Evolutionary conservation across 371 early-diverging fungal species (phyloP).

Genomic region (Capillidium rhysosporum): DNA sequence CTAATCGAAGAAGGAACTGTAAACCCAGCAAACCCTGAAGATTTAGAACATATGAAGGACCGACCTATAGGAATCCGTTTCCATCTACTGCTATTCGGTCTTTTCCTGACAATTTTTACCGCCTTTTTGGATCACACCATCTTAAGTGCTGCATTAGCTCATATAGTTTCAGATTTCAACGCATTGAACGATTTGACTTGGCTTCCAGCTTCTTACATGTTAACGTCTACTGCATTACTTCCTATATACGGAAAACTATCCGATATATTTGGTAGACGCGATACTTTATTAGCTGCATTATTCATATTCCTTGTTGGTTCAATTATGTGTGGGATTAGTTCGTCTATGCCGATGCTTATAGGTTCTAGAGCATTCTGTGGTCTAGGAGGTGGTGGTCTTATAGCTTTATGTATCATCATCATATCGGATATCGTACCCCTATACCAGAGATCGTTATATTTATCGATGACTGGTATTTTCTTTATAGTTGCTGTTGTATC

Average conservation of each 20-base stretch:
- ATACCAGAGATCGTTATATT: slow-evolving; percentile 21
- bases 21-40: too few species aligned
- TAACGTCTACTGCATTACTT: slow-evolving; percentile 26
- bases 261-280: slow-evolving; percentile 40
- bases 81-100: not conserved
- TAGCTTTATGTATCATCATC: slow-evolving; percentile 41
- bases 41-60: not conserved
- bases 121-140: slow-evolving; percentile 10
- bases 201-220: slow-evolving; percentile 29
- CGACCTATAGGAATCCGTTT: not conserved
- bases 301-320: slow-evolving; percentile 25
- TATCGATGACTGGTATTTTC: slow-evolving; percentile 23
- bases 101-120: slow-evolving; percentile 6
- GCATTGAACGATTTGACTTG: slow-evolving; percentile 8
- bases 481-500: slow-evolving; percentile 37
- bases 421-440: slow-evolving; percentile 22
- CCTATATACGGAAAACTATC: slow-evolving; percentile 33
- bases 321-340: slow-evolving; percentile 26
- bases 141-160: slow-evolving; percentile 6
- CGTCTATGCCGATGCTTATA: slow-evolving; percentile 35
- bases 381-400: slow-evolving; percentile 54
- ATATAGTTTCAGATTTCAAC: slow-evolving; percentile 9
- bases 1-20: too few species aligned
- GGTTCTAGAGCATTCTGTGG: slow-evolving; percentile 33
- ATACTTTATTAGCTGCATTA: slow-evolving; percentile 20